Evolutionary conservation across 2,329 filamentous ascomycete genomes (phyloP).

Genomic region (Thermoascus crustaceus): DNA sequence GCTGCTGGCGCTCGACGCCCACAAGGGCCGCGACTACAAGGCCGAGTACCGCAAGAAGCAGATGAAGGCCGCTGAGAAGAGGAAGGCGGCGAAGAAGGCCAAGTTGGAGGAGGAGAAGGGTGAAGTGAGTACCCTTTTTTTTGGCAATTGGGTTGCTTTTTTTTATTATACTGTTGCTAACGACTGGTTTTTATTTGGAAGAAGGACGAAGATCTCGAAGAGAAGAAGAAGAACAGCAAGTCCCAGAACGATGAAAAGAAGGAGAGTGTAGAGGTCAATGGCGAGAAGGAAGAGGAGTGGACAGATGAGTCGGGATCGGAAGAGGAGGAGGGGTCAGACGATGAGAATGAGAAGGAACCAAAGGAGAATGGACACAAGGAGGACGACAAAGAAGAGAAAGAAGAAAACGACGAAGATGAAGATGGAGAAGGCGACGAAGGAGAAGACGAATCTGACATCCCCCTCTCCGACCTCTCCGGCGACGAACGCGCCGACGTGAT

Average conservation of each 20-base stretch:
- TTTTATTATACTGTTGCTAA: neutral
- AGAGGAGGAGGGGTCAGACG: constrained; percentile 32
- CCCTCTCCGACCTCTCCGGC: constrained; percentile 74
- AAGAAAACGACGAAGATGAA: constrained; percentile 30
- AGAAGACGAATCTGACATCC: constrained; percentile 77
- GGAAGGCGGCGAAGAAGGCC: constrained; percentile 28
- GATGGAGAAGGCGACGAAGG: constrained; percentile 55
- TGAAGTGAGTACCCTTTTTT: constrained; percentile 5
- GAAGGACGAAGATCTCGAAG: no score
- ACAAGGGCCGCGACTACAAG: constrained; percentile 59
- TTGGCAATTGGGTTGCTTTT: neutral
- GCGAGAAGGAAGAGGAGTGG: constrained; percentile 15
- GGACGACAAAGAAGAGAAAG: constrained; percentile 28
- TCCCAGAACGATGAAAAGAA: constrained; percentile 8
- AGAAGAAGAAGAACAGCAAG: constrained; percentile 30
- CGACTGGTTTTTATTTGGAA: constrained; percentile 14
- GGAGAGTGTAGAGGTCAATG: constrained; percentile 8
- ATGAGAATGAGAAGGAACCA: constrained; percentile 23
- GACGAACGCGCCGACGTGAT: constrained; percentile 81
- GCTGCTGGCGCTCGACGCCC: constrained; percentile 49
- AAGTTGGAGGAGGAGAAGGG: constrained; percentile 11
- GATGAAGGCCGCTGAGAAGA: constrained; percentile 41
- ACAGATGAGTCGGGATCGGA: constrained; percentile 17
- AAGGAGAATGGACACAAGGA: constrained; percentile 21
- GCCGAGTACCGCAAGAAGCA: constrained; percentile 70